Conservation (phyloP, 2,329 filamentous ascomycete species). For the Curvularia verruculosa region DNA sequence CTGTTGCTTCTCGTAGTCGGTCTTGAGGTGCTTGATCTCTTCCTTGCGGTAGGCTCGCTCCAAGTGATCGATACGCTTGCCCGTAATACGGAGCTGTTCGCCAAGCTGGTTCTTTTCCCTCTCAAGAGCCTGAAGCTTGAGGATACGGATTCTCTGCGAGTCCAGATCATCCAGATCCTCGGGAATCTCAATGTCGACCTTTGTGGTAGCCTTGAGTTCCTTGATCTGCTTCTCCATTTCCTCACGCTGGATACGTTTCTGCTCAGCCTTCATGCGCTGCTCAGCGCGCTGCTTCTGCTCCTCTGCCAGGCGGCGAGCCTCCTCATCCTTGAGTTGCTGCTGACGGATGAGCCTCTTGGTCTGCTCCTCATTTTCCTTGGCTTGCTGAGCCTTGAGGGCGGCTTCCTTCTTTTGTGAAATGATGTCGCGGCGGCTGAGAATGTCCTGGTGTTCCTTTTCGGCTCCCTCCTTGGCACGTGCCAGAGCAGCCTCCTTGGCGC, state of each 20-base stretch:
- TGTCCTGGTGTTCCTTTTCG: slow-evolving; percentile 88
- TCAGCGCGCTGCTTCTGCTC: slow-evolving; percentile 92
- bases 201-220: slow-evolving; percentile 87
- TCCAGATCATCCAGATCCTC: slow-evolving; percentile 76
- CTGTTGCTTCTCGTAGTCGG: slow-evolving; percentile 84
- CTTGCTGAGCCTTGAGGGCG: slow-evolving; percentile 84
- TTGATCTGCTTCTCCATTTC: slow-evolving; percentile 84
- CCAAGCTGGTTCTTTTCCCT: slow-evolving; percentile 97
- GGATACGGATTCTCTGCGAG: slow-evolving; percentile 75
- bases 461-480: slow-evolving; percentile 83
- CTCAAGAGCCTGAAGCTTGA: slow-evolving; percentile 95
- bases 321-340: slow-evolving; percentile 86
- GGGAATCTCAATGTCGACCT: slow-evolving; percentile 81
- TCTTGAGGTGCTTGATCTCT: slow-evolving; percentile 86
- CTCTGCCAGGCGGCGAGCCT: slow-evolving; percentile 85
- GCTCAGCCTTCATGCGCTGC: slow-evolving; percentile 73
- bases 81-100: slow-evolving; percentile 87
- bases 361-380: slow-evolving; percentile 90
- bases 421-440: slow-evolving; percentile 81
- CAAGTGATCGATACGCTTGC: slow-evolving; percentile 94
- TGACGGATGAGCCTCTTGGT: slow-evolving; percentile 84
- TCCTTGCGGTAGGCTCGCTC: slow-evolving; percentile 97
- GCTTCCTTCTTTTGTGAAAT: slow-evolving; percentile 98
- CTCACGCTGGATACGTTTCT: slow-evolving; percentile 55
- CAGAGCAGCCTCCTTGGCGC: slow-evolving; percentile 79